Evolutionary conservation across 2,329 filamentous ascomycete species (phyloP).

Genomic region (Gliomastix tumulicola): DNA sequence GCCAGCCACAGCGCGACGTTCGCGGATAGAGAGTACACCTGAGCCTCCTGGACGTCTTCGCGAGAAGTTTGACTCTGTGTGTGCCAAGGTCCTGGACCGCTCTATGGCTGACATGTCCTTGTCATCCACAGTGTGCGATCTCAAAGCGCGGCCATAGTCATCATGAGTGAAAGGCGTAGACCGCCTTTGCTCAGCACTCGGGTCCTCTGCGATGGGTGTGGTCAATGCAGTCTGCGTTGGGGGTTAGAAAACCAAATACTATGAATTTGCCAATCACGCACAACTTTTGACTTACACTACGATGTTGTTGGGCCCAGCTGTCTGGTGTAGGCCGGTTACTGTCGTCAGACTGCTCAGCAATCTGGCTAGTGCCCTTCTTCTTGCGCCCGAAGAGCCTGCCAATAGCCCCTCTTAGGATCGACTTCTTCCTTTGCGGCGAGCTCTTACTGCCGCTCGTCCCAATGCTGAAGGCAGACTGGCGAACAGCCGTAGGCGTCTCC

Average conservation of each 20-base stretch:
- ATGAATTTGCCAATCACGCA: no score
- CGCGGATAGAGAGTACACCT: conserved; percentile 9
- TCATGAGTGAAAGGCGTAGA: conserved; percentile 53
- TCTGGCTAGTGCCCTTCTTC: conserved; percentile 30
- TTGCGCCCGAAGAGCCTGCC: conserved; percentile 52
- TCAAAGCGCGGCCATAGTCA: conserved; percentile 52
- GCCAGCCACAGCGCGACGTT: conserved; percentile 19
- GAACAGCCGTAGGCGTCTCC: no score
- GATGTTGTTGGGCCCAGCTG: no score
- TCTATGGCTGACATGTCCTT: conserved; percentile 47
- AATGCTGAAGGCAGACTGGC: conserved; percentile 42
- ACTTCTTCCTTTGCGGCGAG: conserved; percentile 47
- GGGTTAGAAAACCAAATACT: no score
- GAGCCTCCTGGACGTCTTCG: conserved; percentile 17
- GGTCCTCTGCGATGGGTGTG: no score
- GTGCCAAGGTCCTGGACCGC: conserved; percentile 46
- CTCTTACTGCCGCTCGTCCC: conserved; percentile 9
- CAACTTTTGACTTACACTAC: no score
- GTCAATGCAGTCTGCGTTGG: no score
- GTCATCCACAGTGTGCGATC: conserved; percentile 54
- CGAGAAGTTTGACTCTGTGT: conserved; percentile 31
- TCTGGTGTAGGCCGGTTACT: no score
- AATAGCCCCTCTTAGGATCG: conserved; percentile 47
- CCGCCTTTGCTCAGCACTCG: no score
- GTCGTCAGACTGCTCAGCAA: no score